Conservation (phyloP, 2,329 filamentous ascomycete genomes). For the Aspergillus vadensis region DNA sequence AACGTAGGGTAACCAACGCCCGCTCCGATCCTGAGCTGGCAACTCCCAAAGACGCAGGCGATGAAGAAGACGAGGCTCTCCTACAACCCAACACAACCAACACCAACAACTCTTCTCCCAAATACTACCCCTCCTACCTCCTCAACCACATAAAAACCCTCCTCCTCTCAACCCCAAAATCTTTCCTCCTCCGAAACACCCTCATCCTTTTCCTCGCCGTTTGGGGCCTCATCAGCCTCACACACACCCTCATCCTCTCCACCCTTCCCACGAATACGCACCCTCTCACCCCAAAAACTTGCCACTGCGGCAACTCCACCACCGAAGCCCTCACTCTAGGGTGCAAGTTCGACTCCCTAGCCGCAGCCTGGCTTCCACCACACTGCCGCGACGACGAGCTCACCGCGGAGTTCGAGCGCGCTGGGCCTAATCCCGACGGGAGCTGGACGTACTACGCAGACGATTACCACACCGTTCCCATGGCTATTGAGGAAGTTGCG, state of each 20-base stretch:
- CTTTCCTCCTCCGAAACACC: not conserved
- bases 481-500: conserved; percentile 3
- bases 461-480: conserved; percentile 19
- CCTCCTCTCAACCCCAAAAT: not conserved
- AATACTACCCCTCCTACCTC: not conserved
- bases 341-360: conserved; percentile 40
- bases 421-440: conserved; percentile 32
- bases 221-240: not conserved
- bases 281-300: conserved; percentile 12
- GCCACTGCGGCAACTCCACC: conserved; percentile 36
- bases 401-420: conserved; percentile 34
- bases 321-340: conserved; percentile 28
- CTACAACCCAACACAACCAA: not conserved
- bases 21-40: not conserved
- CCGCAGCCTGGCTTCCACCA: conserved; percentile 39
- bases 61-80: not conserved
- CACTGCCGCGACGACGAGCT: conserved; percentile 39
- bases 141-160: not conserved
- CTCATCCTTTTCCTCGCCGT: not conserved
- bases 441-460: conserved; percentile 39
- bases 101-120: not conserved
- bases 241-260: not conserved
- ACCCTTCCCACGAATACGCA: not conserved
- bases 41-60: not conserved
- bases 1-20: not conserved